Conservation (phyloP, 2,329 filamentous ascomycete genomes). For the Verticillium zaregamsianum region DNA sequence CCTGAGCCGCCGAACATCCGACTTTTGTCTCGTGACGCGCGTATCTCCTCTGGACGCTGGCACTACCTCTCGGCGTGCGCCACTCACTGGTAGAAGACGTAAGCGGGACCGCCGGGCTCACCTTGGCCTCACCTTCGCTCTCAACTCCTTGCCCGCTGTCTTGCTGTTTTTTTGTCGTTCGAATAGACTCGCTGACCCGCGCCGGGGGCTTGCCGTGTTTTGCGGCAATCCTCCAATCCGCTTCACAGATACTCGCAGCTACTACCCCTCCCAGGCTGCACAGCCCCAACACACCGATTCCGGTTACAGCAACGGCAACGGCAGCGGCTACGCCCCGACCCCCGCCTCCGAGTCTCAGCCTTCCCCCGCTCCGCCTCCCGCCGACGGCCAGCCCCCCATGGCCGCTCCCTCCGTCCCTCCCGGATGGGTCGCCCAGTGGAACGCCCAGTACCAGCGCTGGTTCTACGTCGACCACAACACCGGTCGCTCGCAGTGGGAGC, state of each 20-base stretch:
- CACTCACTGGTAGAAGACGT: background rate
- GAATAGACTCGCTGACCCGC: background rate
- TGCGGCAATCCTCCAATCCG: background rate
- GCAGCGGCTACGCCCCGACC: slow-evolving; percentile 6
- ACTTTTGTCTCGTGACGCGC: too few species aligned
- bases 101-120: background rate
- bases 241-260: slow-evolving; percentile 2
- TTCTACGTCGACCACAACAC: slow-evolving; percentile 61
- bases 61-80: background rate
- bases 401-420: slow-evolving; percentile 36
- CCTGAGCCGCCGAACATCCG: background rate
- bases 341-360: slow-evolving; percentile 23
- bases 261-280: slow-evolving; percentile 4
- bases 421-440: slow-evolving; percentile 62
- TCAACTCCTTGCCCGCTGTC: background rate
- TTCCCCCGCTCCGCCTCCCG: slow-evolving; percentile 33
- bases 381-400: slow-evolving; percentile 1
- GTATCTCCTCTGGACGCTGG: too few species aligned
- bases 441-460: slow-evolving; percentile 56
- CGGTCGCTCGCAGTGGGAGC: slow-evolving; percentile 61
- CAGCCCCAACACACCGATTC: slow-evolving; percentile 3
- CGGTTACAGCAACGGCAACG: slow-evolving; percentile 1
- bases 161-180: background rate
- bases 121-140: background rate
- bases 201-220: background rate